These are phyloP conservation scores for Sarocladium strictum DNA, from an alignment of 2,329 filamentous ascomycete species.

Conservation along the genomic window DNA sequence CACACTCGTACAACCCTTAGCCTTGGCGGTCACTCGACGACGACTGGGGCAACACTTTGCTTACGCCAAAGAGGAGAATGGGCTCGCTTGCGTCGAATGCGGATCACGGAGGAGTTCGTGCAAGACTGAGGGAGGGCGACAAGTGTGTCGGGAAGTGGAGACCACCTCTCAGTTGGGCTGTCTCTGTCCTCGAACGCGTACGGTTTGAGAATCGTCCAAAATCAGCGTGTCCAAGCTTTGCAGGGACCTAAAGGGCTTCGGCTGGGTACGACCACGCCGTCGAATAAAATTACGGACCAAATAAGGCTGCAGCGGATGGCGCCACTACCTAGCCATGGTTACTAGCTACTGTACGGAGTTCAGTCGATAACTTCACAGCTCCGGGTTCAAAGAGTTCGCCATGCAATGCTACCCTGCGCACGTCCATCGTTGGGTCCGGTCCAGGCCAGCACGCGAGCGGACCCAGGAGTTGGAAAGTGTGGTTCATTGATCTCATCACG, in stretches of 20 bases:
- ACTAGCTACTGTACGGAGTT: no score
- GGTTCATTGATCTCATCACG: conserved; percentile 7
- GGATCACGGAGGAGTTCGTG: conserved; percentile 5
- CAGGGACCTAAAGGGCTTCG: not conserved
- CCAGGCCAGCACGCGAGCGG: conserved; percentile 3
- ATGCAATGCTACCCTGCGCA: conserved; percentile 3
- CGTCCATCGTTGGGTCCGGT: not conserved
- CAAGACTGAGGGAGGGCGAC: not conserved
- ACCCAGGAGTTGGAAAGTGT: conserved; percentile 3
- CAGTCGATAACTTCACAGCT: no score
- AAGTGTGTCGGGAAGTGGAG: not conserved
- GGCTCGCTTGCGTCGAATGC: not conserved
- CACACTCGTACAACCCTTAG: not conserved
- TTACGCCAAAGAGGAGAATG: not conserved
- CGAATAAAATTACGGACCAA: not conserved
- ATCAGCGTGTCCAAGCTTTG: not conserved
- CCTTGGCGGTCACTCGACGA: not conserved
- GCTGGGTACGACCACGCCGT: not conserved
- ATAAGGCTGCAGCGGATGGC: conserved; percentile 1
- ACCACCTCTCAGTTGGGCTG: not conserved
- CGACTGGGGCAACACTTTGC: not conserved
- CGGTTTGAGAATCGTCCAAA: not conserved
- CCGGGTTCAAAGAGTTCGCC: not conserved
- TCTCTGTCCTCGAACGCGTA: not conserved
- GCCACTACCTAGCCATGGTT: not conserved